These are phyloP conservation scores for Knoxdaviesia proteae DNA, from an alignment of 2,329 filamentous ascomycete species.

Conservation along the genomic window DNA sequence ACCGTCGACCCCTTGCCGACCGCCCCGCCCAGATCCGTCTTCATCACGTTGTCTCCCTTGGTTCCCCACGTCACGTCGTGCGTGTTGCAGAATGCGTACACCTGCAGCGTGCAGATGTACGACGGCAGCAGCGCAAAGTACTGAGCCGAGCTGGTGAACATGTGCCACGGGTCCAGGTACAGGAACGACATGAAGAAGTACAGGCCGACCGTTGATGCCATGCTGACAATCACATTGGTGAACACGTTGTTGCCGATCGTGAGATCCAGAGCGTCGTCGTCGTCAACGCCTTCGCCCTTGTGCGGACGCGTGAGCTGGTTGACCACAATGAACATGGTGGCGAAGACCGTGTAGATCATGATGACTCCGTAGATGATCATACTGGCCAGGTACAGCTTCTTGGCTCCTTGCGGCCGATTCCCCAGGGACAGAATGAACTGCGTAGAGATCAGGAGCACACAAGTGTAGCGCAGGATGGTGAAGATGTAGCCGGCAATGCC, in stretches of 20 bases:
- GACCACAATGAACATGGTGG: slow-evolving; percentile 71
- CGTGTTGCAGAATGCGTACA: slow-evolving; percentile 98
- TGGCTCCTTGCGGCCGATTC: slow-evolving; percentile 86
- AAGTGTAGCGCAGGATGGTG: slow-evolving; percentile 63
- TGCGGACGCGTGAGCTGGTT: slow-evolving; percentile 38
- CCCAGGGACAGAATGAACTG: slow-evolving; percentile 95
- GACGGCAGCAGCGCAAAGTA: slow-evolving; percentile 84
- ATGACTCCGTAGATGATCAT: slow-evolving; percentile 86
- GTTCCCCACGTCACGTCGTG: slow-evolving; percentile 99
- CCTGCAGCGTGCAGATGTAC: slow-evolving; percentile 93
- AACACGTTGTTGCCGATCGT: slow-evolving; percentile 70
- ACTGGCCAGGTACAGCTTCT: slow-evolving; percentile 68
- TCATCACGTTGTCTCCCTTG: slow-evolving; percentile 90
- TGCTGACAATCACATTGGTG: slow-evolving; percentile 81
- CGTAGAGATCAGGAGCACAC: slow-evolving; percentile 70
- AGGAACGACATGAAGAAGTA: slow-evolving; percentile 95
- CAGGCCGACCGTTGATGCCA: slow-evolving; percentile 71
- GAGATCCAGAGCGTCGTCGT: slow-evolving; percentile 20
- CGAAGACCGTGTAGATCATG: slow-evolving; percentile 90
- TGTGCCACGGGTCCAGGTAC: slow-evolving; percentile 97
- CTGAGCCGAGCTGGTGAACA: slow-evolving; percentile 79
- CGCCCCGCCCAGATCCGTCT: slow-evolving; percentile 79
- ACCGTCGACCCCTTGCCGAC: slow-evolving; percentile 62
- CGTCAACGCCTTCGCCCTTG: slow-evolving; percentile 19
- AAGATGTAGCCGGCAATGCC: slow-evolving; percentile 72